These are phyloP conservation scores for Alternaria arborescens DNA, from an alignment of 2,329 filamentous ascomycete genomes.

Conservation along the genomic window DNA sequence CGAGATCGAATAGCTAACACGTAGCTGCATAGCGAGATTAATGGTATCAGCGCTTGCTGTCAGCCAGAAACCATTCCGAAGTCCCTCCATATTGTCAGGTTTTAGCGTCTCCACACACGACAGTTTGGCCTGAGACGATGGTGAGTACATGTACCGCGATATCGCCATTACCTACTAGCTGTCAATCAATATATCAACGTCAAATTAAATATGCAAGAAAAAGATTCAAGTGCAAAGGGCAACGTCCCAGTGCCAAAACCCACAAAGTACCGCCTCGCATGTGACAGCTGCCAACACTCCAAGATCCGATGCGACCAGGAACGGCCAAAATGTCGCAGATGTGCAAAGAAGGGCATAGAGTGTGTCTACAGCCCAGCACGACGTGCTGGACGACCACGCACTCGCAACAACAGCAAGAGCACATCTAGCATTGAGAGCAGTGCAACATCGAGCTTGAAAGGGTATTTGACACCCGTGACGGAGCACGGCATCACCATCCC, in stretches of 20 bases:
- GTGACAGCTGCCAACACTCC: slow-evolving; percentile 17
- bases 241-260: slow-evolving; percentile 3
- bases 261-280: slow-evolving; percentile 15
- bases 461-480: neutral
- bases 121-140: neutral
- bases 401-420: slow-evolving; percentile 12
- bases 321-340: slow-evolving; percentile 16
- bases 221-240: slow-evolving; percentile 6
- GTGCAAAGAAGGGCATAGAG: slow-evolving; percentile 15
- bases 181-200: neutral
- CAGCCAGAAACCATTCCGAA: slow-evolving; percentile 1
- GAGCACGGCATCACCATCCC: slow-evolving; percentile 1
- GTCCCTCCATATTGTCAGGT: neutral
- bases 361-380: slow-evolving; percentile 15
- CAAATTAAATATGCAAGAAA: slow-evolving; percentile 4
- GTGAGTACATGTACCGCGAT: slow-evolving; percentile 7
- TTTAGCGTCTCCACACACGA: neutral
- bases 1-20: neutral
- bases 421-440: neutral
- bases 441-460: slow-evolving; percentile 1
- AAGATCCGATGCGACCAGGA: slow-evolving; percentile 17
- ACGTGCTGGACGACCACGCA: slow-evolving; percentile 14
- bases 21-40: neutral
- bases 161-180: neutral
- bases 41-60: neutral